A percentile compares a stretch with the other conserved stretches of the same genome.
Evolutionary conservation across 2,329 filamentous ascomycete genomes (phyloP).

Genomic region (Colletotrichum viniferum): DNA sequence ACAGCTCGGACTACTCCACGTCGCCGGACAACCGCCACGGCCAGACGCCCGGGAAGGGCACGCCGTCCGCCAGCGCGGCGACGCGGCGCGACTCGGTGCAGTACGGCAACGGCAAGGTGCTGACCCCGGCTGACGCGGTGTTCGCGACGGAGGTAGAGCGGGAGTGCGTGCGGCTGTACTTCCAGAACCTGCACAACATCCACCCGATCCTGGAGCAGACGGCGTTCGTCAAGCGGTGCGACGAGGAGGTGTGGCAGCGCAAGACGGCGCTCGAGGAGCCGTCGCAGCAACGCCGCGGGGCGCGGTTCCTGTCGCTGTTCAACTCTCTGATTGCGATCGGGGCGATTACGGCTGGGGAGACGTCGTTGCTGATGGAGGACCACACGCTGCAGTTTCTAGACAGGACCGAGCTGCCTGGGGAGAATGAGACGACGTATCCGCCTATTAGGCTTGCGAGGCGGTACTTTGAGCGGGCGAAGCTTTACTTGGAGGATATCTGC

Average conservation of each 20-base stretch:
- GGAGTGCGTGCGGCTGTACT: slow-evolving; percentile 26
- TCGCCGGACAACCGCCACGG: slow-evolving; percentile 5
- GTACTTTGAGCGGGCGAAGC: slow-evolving; percentile 21
- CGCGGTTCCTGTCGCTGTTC: slow-evolving; percentile 19
- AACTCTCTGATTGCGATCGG: slow-evolving; percentile 21
- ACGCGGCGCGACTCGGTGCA: background rate
- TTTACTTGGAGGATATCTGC: slow-evolving; percentile 20
- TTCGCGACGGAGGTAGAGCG: slow-evolving; percentile 17
- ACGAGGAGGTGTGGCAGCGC: slow-evolving; percentile 20
- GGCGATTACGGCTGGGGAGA: slow-evolving; percentile 21
- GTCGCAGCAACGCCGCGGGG: background rate
- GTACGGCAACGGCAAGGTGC: background rate
- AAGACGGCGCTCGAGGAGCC: background rate
- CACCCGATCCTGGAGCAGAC: slow-evolving; percentile 24
- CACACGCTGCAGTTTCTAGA: slow-evolving; percentile 18
- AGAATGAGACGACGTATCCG: slow-evolving; percentile 16
- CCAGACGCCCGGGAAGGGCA: background rate
- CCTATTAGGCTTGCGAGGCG: slow-evolving; percentile 17
- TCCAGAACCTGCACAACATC: slow-evolving; percentile 26
- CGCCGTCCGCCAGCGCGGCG: background rate
- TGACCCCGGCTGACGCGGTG: background rate
- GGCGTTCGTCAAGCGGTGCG: slow-evolving; percentile 18
- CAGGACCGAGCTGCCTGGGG: background rate
- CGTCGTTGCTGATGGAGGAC: slow-evolving; percentile 20
- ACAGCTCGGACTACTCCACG: slow-evolving; percentile 24